A percentile compares a stretch with the other conserved stretches of the same genome.
These are phyloP conservation scores for Biancaea sappan DNA, from an alignment of 306 rosid species.

Conservation along the genomic window DNA sequence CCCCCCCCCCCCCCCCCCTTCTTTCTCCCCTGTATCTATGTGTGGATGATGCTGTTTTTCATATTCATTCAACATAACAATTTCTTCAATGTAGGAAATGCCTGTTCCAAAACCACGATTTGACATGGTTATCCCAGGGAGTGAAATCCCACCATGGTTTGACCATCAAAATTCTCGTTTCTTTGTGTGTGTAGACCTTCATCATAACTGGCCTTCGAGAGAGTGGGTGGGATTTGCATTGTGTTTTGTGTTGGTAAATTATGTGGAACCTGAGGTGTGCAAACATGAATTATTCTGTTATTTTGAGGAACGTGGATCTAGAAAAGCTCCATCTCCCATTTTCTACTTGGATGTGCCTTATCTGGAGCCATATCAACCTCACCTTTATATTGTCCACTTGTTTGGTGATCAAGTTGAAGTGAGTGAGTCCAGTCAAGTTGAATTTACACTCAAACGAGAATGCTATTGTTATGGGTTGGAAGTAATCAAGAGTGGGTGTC, in stretches of 20 bases:
- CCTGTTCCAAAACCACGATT: not conserved
- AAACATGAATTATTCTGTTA: not conserved
- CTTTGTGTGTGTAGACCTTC: slow-evolving; percentile 14
- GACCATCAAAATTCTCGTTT: slow-evolving; percentile 20
- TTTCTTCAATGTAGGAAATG: not conserved
- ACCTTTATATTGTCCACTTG: not conserved
- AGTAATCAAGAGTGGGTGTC: not conserved
- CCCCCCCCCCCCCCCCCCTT: no score
- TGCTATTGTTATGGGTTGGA: not conserved
- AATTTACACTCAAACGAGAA: not conserved
- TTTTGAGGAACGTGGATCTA: not conserved
- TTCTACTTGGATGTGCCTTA: not conserved
- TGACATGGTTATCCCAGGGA: not conserved
- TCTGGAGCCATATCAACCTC: not conserved
- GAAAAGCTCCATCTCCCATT: not conserved
- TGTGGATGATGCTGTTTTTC: not conserved
- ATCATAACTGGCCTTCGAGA: slow-evolving; percentile 26
- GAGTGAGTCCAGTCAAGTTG: not conserved
- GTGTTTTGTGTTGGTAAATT: slow-evolving; percentile 38
- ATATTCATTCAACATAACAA: no score
- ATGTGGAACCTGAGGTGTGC: not conserved
- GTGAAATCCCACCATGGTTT: not conserved
- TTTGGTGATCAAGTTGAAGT: not conserved
- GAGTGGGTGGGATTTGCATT: slow-evolving; percentile 44
- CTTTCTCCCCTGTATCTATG: not conserved